Evolutionary conservation across 306 rosid genomes (phyloP).

Genomic region (Crataegus laevigata): DNA sequence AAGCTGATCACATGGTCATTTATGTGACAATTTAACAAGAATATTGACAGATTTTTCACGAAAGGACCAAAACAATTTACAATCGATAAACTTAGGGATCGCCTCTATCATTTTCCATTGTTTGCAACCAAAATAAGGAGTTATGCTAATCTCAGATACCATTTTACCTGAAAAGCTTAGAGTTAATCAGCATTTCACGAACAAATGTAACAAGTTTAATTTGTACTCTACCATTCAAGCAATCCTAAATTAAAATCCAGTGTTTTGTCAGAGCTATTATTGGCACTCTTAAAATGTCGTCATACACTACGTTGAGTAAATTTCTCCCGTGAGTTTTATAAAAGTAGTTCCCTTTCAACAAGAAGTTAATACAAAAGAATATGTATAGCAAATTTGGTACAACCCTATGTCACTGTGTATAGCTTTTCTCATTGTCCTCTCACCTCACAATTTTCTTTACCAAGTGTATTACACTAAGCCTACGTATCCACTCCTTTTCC

Average conservation of each 20-base stretch:
- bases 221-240: neutral
- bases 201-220: too few species aligned
- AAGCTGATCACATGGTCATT: rapidly evolving
- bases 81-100: too few species aligned
- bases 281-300: neutral
- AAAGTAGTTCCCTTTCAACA: too few species aligned
- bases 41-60: too few species aligned
- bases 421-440: conserved; percentile 16
- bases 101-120: too few species aligned
- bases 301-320: too few species aligned
- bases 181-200: too few species aligned
- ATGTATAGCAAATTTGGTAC: conserved; percentile 14
- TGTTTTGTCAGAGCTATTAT: neutral
- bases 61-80: too few species aligned
- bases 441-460: conserved; percentile 53
- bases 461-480: conserved; percentile 35
- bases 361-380: neutral
- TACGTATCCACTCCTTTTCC: conserved; percentile 58
- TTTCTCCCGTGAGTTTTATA: too few species aligned
- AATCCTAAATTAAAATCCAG: neutral
- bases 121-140: rapidly evolving
- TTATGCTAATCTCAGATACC: too few species aligned
- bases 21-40: too few species aligned
- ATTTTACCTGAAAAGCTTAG: too few species aligned
- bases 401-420: conserved; percentile 21